Conservation (phyloP, 2,329 filamentous ascomycete genomes). For the Cordyceps pruinosa region DNA sequence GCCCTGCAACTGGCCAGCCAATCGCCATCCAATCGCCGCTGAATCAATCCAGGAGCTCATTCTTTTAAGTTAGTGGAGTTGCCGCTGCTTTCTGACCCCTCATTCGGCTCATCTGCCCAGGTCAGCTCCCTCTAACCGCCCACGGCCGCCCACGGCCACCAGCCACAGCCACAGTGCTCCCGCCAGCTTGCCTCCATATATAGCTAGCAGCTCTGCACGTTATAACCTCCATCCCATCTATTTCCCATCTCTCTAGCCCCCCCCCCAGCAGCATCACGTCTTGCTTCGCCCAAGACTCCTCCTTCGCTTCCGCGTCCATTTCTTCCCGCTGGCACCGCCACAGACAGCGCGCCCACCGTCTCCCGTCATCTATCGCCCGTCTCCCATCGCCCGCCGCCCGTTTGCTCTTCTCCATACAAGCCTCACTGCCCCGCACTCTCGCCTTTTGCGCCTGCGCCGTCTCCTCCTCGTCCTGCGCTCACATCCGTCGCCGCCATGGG, state of each 20-base stretch:
- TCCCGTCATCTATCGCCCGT: not conserved
- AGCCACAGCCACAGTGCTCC: not conserved
- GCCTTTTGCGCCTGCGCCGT: conserved; percentile 8
- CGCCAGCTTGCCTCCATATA: conserved; percentile 1
- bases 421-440: conserved; percentile 5
- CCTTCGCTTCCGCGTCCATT: not conserved
- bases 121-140: conserved; percentile 4
- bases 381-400: not conserved
- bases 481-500: conserved; percentile 23
- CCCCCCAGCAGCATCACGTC: not conserved
- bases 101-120: conserved; percentile 10
- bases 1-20: not conserved
- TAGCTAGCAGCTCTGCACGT: too few species aligned
- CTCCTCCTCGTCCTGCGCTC: conserved; percentile 7
- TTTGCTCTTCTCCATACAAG: not conserved
- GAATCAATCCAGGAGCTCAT: not conserved
- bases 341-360: not conserved
- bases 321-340: not conserved
- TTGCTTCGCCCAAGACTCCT: not conserved
- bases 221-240: conserved; percentile 7
- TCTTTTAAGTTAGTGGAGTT: not conserved
- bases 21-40: too few species aligned
- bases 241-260: not conserved
- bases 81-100: not conserved
- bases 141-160: too few species aligned